Base-by-base conservation (phyloP, 371 early-diverging fungal genomes). In the Lichtheimia hyalospora region DNA sequence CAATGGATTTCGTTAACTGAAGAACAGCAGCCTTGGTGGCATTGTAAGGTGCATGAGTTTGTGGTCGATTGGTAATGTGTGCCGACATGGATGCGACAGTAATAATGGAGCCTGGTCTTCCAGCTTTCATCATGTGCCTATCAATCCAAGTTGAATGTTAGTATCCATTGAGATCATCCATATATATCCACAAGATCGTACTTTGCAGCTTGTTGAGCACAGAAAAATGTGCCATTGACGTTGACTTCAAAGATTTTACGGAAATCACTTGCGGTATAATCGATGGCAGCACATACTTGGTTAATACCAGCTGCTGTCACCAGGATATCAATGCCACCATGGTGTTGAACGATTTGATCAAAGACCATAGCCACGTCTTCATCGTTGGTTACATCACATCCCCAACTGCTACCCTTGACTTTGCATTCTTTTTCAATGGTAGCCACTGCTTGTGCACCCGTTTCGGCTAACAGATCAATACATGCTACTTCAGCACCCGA, bases 11-110 rank as follows among this genome's bases (percentile, higher is more conserved):
- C 13, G 74, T 69, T 12, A 79, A 55, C 42, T 75, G 75, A 49
- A 70, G 58, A 3, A 79, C 79, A 7, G 74, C 79, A 0, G 74
- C 76, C 54, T 79, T 79, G 54, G 76, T 69, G 8, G 79, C 76
- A 55, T 79, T 79, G 50, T 79, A 79, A 20, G 72, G 69, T 46
- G 68, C 68, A 55, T 79, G 79, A 0, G 57, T 42, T 28, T 75
- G 79, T 16, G 75, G 75, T 14, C 58, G 50, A 54, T 75, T 75
- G 25, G 69, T 67, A 28, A 79, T 63, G 52, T 70, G 67, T 13
- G 70, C 70, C 2, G 79, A 75, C 75, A 79, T 75, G 56, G 74
- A 74, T 5, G 76, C 74, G 41, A 79, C 64, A 4, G 73, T 67
- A 27, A 79, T 66, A 20, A 79, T 75, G n/a, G 73, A 69, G 7